phyloP scores from a whole-genome alignment of 495 filamentous ascomycete genomes.

The Astrothelium macrocarpum region DNA sequence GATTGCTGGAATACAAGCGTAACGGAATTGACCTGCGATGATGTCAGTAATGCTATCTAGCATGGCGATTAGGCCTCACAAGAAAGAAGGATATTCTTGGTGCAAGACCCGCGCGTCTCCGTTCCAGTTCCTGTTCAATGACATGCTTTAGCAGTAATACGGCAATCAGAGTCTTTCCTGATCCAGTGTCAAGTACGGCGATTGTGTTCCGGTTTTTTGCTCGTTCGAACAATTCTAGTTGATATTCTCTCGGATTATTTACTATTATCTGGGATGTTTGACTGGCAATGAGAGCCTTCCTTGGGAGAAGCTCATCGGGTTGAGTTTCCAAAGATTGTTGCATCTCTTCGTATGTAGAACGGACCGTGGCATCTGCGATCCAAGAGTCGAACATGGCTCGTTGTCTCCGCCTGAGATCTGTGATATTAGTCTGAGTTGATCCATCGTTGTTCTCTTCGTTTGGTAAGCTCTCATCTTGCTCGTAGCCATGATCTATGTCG shows the following conservation, averaged over 20 bases:
- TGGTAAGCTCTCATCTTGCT: not conserved
- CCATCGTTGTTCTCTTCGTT: conserved; percentile 7
- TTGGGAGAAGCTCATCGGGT: conserved; percentile 36
- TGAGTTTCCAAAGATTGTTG: conserved; percentile 20
- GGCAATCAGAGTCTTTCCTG: conserved; percentile 95
- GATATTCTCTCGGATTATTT: conserved; percentile 75
- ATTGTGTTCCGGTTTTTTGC: conserved; percentile 85
- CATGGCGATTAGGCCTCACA: conserved; percentile 33
- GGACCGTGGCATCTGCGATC: conserved; percentile 35
- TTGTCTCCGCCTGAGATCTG: conserved; percentile 11
- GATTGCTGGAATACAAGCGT: conserved; percentile 87
- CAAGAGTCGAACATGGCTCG: conserved; percentile 29
- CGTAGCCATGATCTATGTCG: not conserved
- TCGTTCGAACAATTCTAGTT: conserved; percentile 82
- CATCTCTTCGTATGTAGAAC: conserved; percentile 27
- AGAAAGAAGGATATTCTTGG: conserved; percentile 76
- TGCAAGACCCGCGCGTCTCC: conserved; percentile 49
- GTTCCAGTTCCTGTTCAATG: conserved; percentile 67
- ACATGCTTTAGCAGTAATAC: conserved; percentile 73
- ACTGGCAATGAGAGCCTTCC: conserved; percentile 32
- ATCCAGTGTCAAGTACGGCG: conserved; percentile 92
- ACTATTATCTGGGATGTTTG: conserved; percentile 45
- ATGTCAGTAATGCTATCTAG: conserved; percentile 1
- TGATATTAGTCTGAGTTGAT: not conserved
- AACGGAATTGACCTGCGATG: conserved; percentile 64